Evolutionary conservation across 2,329 filamentous ascomycete genomes (phyloP).

Genomic region (Botrytis tulipae): DNA sequence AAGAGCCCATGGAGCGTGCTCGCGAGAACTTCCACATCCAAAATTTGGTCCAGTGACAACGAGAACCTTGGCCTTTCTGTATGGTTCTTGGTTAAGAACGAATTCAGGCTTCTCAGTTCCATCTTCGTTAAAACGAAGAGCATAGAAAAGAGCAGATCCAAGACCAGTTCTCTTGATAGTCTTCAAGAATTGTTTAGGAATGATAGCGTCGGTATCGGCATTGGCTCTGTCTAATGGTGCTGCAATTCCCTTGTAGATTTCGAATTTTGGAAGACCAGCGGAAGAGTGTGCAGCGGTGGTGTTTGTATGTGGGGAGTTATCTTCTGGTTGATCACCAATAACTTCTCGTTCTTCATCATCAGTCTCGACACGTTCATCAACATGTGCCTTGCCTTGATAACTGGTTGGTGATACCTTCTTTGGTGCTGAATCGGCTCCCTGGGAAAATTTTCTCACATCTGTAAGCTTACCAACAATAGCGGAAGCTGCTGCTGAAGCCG

Average conservation of each 20-base stretch:
- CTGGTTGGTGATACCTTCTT: constrained; percentile 29
- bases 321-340: constrained; percentile 59
- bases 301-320: constrained; percentile 64
- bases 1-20: constrained; percentile 96
- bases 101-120: constrained; percentile 77
- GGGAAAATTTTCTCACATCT: constrained; percentile 79
- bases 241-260: constrained; percentile 78
- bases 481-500: constrained; percentile 91
- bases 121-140: constrained; percentile 72
- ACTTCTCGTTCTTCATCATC: constrained; percentile 54
- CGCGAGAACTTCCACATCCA: constrained; percentile 86
- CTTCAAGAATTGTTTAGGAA: constrained; percentile 98
- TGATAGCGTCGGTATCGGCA: constrained; percentile 98
- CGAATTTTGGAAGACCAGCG: constrained; percentile 69
- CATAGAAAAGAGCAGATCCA: constrained; percentile 82
- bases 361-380: constrained; percentile 52
- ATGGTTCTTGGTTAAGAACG: constrained; percentile 86
- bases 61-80: constrained; percentile 80
- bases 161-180: constrained; percentile 98
- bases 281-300: constrained; percentile 50
- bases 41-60: constrained; percentile 93
- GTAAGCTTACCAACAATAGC: constrained; percentile 87
- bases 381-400: constrained; percentile 35
- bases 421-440: constrained; percentile 41
- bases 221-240: constrained; percentile 86